These are phyloP conservation scores for Phytophthora pseudosyringae DNA, from an alignment of 352 stramenopile genomes.

Conservation along the genomic window DNA sequence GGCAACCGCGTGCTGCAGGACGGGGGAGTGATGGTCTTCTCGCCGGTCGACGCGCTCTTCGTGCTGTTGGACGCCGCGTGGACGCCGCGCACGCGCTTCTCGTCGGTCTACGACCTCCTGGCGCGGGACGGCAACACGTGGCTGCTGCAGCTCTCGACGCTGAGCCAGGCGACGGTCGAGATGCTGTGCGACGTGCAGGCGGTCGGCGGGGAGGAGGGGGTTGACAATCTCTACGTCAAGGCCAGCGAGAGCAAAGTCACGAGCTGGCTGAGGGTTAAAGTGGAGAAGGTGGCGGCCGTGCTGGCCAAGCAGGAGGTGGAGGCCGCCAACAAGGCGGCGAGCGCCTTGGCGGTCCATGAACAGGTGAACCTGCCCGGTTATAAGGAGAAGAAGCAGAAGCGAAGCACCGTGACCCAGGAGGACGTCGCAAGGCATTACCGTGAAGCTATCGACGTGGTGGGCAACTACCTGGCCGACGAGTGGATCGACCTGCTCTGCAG, in stretches of 20 bases:
- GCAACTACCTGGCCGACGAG: slow-evolving; percentile 59
- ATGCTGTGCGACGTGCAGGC: slow-evolving; percentile 64
- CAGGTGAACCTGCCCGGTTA: slow-evolving; percentile 44
- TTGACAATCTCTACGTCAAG: slow-evolving; percentile 68
- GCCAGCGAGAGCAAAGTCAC: slow-evolving; percentile 59
- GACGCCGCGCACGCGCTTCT: slow-evolving; percentile 53
- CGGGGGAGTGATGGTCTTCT: slow-evolving; percentile 66
- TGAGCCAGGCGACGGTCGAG: slow-evolving; percentile 42
- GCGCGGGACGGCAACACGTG: slow-evolving; percentile 56
- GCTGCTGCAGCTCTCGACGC: slow-evolving; percentile 51
- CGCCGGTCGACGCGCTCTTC: slow-evolving; percentile 73
- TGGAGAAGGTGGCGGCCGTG: slow-evolving; percentile 48
- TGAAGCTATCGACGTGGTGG: slow-evolving; percentile 64
- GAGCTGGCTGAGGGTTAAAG: slow-evolving; percentile 61
- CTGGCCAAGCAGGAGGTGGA: slow-evolving; percentile 46
- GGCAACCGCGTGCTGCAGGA: slow-evolving; percentile 77
- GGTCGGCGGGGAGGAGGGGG: slow-evolving; percentile 40
- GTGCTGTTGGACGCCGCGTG: slow-evolving; percentile 67
- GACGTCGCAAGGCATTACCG: slow-evolving; percentile 38
- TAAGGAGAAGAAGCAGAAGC: background rate
- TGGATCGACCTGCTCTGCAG: slow-evolving; percentile 55
- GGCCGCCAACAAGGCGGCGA: slow-evolving; percentile 12
- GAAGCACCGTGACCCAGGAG: slow-evolving; percentile 11
- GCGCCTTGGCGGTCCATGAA: slow-evolving; percentile 40
- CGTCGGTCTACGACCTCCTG: slow-evolving; percentile 67